Evolutionary conservation across 768 basidiomycete species (phyloP).

Genomic region (Russula sp.): DNA sequence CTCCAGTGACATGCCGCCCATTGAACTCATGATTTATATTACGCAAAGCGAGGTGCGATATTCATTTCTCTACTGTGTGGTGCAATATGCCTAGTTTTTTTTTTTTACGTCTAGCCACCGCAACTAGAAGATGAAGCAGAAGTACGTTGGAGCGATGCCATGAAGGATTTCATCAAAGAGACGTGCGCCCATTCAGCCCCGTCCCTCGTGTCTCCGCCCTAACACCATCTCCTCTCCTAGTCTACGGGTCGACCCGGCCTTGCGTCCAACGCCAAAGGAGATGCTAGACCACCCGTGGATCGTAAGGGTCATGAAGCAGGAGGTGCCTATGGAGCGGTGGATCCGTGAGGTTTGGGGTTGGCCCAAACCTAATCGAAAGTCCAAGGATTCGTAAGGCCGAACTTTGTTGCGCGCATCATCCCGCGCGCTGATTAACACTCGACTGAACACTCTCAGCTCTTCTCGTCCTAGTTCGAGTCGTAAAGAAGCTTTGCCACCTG

Average conservation of each 20-base stretch:
- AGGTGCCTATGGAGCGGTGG: constrained; percentile 88
- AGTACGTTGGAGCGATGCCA: constrained; percentile 64
- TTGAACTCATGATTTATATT: constrained; percentile 90
- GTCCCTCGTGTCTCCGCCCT: constrained; percentile 9
- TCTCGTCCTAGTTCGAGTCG: constrained; percentile 33
- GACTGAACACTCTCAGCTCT: constrained; percentile 15
- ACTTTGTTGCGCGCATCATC: constrained; percentile 9
- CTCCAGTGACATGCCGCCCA: constrained; percentile 84
- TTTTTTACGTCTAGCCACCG: constrained; percentile 53
- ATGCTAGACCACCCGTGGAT: constrained; percentile 87
- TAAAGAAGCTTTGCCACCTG: constrained; percentile 21
- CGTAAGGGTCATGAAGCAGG: constrained; percentile 63
- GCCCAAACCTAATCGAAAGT: constrained; percentile 40
- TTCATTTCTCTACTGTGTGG: constrained; percentile 18
- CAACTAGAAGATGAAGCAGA: constrained; percentile 69
- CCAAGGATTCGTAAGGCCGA: constrained; percentile 29
- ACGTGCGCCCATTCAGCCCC: constrained; percentile 48
- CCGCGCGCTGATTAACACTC: constrained; percentile 12
- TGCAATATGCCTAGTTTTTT: constrained; percentile 22
- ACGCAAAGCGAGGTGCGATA: constrained; percentile 64
- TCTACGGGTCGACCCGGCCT: constrained; percentile 59
- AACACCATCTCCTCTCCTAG: constrained; percentile 34
- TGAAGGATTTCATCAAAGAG: constrained; percentile 87
- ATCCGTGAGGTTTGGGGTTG: constrained; percentile 81
- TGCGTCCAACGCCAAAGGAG: constrained; percentile 76